Evolutionary conservation across 768 basidiomycete species (phyloP), one percentile per base, ranked within the genome.

Genomic region (Agaricus blazei): DNA sequence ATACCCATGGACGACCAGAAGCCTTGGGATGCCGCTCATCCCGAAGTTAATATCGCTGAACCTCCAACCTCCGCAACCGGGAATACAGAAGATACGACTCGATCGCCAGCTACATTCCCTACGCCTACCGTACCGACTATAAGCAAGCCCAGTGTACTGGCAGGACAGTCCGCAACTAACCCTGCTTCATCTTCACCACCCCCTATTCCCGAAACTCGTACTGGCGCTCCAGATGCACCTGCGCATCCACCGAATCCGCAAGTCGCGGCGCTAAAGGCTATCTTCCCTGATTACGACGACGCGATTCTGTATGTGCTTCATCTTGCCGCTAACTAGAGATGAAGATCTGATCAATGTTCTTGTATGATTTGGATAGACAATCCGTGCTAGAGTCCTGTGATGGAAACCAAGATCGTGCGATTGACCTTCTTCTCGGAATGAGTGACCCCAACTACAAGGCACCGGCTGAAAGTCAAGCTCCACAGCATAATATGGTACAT

Each of bases 221-320:
- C 38, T 23, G 26, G 31, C 24, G 14, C 15, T 19, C 42, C 58
- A 41, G 65, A 69, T 49, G 59, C 60, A 23, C 67, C 69, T 9
- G 63, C 53, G 23, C 74, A 86, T 68, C 78, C 83, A 1, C 62
- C 54, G 23, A 74, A 86, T 68, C 78, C 83, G 1, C 71, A 74
- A n/a, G 68, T 87, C 43, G 72, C 77, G 9, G 70, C 72, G 0
- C 72, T 91, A 46, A 79, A 77, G 45, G 79, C 76, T 7, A 85
- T 91, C 77, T 92, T 92, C 67, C 90, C 90, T 5, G 85, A 87
- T 67, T 90, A 90, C 61, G 90, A 93, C 58, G 80, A 84, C 48
- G 64, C 75, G n/a, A 72, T 91, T 48, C 70, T 93, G 84, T 87
- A 63, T 48, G 82, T 75, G 26, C 23, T 31, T 38, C 50, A 26